A percentile compares a stretch with the other conserved stretches of the same genome.
phyloP scores from a whole-genome alignment of 106 monocot genomes.

The Gastrodia elata region DNA sequence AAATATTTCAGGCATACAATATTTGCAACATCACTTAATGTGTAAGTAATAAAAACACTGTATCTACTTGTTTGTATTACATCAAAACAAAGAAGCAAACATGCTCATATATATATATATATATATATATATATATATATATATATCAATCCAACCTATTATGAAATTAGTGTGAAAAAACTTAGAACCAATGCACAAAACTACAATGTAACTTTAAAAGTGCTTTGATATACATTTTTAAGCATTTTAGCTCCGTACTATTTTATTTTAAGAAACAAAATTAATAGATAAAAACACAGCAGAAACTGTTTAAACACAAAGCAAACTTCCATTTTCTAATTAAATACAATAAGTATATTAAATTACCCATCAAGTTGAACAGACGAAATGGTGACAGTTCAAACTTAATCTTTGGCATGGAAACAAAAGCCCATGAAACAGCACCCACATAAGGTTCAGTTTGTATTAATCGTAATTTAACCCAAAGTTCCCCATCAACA shows the following conservation, averaged over 20 bases:
- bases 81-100: background rate
- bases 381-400: slow-evolving; percentile 83
- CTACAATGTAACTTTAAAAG: background rate
- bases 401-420: slow-evolving; percentile 93
- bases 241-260: background rate
- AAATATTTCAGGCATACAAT: background rate
- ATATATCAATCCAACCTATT: background rate
- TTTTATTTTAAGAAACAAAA: background rate
- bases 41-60: background rate
- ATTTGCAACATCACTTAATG: background rate
- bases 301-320: background rate
- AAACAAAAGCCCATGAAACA: slow-evolving; percentile 95
- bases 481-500: slow-evolving; percentile 98
- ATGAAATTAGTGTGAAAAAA: slow-evolving; percentile 4
- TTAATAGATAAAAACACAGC: background rate
- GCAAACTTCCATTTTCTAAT: background rate
- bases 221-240: background rate
- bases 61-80: background rate
- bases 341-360: background rate
- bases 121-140: background rate
- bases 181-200: background rate
- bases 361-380: slow-evolving; percentile 96
- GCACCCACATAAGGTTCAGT: slow-evolving; percentile 95
- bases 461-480: slow-evolving; percentile 81
- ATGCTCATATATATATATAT: background rate